phyloP scores from a whole-genome alignment of 1,139 yeast species.

The Taiozyma sp. region DNA sequence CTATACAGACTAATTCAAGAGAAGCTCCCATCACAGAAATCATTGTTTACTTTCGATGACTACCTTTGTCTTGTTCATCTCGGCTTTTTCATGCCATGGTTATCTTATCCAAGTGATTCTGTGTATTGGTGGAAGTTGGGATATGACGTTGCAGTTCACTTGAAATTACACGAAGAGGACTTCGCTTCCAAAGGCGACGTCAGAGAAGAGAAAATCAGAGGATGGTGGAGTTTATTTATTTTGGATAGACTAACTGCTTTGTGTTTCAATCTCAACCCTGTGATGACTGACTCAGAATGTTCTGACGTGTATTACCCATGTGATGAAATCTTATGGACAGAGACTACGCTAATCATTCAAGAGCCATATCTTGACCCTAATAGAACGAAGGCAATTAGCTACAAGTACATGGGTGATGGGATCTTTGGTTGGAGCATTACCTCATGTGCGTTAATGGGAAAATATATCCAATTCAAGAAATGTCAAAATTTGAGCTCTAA shows the following conservation, averaged over 20 bases:
- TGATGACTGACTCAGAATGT: slow-evolving; percentile 31
- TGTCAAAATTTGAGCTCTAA: not conserved
- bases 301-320: slow-evolving; percentile 31
- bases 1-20: slow-evolving; percentile 17
- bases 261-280: slow-evolving; percentile 32
- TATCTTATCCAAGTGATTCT: slow-evolving; percentile 35
- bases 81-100: slow-evolving; percentile 35
- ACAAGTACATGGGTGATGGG: slow-evolving; percentile 15
- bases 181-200: slow-evolving; percentile 24
- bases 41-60: slow-evolving; percentile 31
- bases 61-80: slow-evolving; percentile 33
- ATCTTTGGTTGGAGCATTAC: slow-evolving; percentile 26
- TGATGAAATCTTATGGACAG: slow-evolving; percentile 30
- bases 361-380: slow-evolving; percentile 13
- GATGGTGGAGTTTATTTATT: slow-evolving; percentile 39
- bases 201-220: slow-evolving; percentile 36
- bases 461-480: slow-evolving; percentile 8
- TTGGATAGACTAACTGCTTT: slow-evolving; percentile 37
- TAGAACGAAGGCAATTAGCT: slow-evolving; percentile 12
- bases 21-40: slow-evolving; percentile 4
- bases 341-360: slow-evolving; percentile 9
- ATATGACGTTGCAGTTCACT: slow-evolving; percentile 29
- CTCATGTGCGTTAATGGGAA: slow-evolving; percentile 17
- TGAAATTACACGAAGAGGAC: slow-evolving; percentile 22
- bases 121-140: slow-evolving; percentile 36